Evolutionary conservation across 2,329 filamentous ascomycete genomes (phyloP).

Genomic region (Salinomyces thailandicus): DNA sequence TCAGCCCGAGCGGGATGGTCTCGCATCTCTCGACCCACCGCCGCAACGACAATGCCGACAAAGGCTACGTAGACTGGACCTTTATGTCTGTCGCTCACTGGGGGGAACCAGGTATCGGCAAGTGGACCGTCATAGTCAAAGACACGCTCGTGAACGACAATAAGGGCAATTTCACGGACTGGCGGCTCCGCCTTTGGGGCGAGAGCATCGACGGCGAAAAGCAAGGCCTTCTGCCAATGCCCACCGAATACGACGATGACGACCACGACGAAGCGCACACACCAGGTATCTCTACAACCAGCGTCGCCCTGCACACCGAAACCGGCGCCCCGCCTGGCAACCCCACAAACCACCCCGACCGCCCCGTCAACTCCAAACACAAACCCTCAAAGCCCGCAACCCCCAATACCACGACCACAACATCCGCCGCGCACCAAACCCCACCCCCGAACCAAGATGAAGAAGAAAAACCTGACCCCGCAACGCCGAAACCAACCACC

Average conservation of each 20-base stretch:
- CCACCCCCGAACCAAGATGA: slow-evolving; percentile 23
- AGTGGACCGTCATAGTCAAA: slow-evolving; percentile 83
- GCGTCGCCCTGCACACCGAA: slow-evolving; percentile 35
- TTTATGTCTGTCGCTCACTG: slow-evolving; percentile 98
- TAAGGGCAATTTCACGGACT: slow-evolving; percentile 74
- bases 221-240: slow-evolving; percentile 67
- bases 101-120: slow-evolving; percentile 80
- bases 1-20: slow-evolving; percentile 69
- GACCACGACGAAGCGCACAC: slow-evolving; percentile 62
- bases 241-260: slow-evolving; percentile 70
- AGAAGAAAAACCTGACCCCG: slow-evolving; percentile 21
- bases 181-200: slow-evolving; percentile 90
- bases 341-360: slow-evolving; percentile 37
- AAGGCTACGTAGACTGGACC: slow-evolving; percentile 88
- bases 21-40: slow-evolving; percentile 76
- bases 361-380: slow-evolving; percentile 49
- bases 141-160: slow-evolving; percentile 70
- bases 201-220: slow-evolving; percentile 68
- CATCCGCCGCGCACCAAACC: slow-evolving; percentile 16
- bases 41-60: slow-evolving; percentile 51
- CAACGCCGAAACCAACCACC: slow-evolving; percentile 17
- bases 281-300: slow-evolving; percentile 51
- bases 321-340: slow-evolving; percentile 36
- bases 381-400: no score
- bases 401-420: slow-evolving; percentile 16